Evolutionary conservation across 257 asterid species (phyloP).

Genomic region (Prunella vulgaris): DNA sequence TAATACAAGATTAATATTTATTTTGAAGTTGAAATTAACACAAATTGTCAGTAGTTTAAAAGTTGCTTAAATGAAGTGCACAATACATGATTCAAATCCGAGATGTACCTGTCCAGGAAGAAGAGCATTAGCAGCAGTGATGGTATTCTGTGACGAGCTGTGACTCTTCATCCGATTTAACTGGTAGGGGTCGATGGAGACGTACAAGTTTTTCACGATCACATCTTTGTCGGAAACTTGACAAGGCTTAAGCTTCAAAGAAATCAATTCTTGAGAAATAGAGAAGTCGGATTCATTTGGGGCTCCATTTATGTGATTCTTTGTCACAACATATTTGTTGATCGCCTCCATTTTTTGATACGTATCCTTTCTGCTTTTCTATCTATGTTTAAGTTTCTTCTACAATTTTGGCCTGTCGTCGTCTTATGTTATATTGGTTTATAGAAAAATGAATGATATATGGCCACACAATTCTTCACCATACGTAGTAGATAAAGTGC

Average conservation of each 20-base stretch:
- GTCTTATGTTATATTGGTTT: too few species aligned
- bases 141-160: constrained; percentile 22
- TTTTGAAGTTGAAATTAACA: too few species aligned
- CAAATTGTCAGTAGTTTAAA: too few species aligned
- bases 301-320: neutral
- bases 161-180: constrained; percentile 38
- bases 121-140: constrained; percentile 4
- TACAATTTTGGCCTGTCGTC: too few species aligned
- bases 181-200: constrained; percentile 45
- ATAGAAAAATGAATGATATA: too few species aligned
- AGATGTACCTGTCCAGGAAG: constrained; percentile 28
- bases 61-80: too few species aligned
- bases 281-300: constrained; percentile 4
- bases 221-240: constrained; percentile 20
- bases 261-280: neutral
- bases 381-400: too few species aligned
- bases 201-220: constrained; percentile 30
- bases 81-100: too few species aligned
- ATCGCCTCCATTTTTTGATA: neutral
- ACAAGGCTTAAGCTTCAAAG: neutral
- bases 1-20: too few species aligned
- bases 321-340: neutral
- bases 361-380: too few species aligned
- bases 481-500: too few species aligned
- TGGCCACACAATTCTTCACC: too few species aligned